Evolutionary conservation across 2,329 filamentous ascomycete genomes (phyloP).

Genomic region (Hypoxylon sp.): DNA sequence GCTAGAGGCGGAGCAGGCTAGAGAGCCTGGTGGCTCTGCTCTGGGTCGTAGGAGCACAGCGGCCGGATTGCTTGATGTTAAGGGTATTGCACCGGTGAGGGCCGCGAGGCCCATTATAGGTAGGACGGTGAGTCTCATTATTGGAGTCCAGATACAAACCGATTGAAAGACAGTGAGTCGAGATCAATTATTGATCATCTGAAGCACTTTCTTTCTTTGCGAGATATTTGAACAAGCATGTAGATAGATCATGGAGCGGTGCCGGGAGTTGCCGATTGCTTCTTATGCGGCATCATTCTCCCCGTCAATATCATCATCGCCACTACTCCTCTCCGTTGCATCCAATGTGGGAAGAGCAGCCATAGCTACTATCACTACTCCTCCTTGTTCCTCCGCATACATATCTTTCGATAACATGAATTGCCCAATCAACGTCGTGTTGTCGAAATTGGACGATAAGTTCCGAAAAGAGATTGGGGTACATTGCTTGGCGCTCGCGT

Average conservation of each 20-base stretch:
- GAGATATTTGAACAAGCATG: neutral
- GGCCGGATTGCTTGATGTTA: conserved; percentile 46
- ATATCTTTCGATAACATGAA: conserved; percentile 27
- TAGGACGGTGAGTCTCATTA: conserved; percentile 39
- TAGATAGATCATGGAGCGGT: conserved; percentile 16
- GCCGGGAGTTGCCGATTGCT: conserved; percentile 18
- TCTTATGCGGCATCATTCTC: conserved; percentile 29
- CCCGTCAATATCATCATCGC: conserved; percentile 37
- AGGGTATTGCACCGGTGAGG: conserved; percentile 37
- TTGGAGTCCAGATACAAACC: neutral
- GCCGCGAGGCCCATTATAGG: conserved; percentile 34
- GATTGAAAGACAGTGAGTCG: neutral
- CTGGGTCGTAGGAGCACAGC: conserved; percentile 29
- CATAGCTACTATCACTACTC: neutral
- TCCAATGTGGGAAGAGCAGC: conserved; percentile 1
- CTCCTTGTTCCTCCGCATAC: conserved; percentile 9
- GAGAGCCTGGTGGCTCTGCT: conserved; percentile 22
- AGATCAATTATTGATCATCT: neutral
- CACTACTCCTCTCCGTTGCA: conserved; percentile 17
- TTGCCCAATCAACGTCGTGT: conserved; percentile 35
- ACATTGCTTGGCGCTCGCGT: conserved; percentile 27
- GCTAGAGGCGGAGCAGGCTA: conserved; percentile 50
- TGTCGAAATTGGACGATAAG: conserved; percentile 16
- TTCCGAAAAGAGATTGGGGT: conserved; percentile 8
- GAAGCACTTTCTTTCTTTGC: neutral